These are phyloP conservation scores for Botrytis porri DNA, from an alignment of 2,329 filamentous ascomycete species.

Conservation along the genomic window DNA sequence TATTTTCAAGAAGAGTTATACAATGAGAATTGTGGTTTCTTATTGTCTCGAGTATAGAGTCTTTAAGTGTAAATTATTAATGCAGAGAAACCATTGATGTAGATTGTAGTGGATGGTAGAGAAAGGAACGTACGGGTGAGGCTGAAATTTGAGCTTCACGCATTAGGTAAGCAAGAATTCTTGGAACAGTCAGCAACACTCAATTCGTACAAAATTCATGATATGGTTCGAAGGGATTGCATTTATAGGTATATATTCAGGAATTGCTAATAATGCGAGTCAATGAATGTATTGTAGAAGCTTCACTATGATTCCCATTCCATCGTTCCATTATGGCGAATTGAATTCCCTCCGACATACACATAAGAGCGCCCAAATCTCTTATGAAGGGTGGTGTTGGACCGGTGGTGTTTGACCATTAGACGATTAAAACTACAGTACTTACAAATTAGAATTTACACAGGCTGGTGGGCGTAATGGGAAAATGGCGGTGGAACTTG, in stretches of 20 bases:
- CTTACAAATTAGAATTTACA: background rate
- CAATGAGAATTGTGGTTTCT: background rate
- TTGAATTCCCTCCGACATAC: background rate
- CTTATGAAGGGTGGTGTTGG: too few species aligned
- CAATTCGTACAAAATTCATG: background rate
- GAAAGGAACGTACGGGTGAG: background rate
- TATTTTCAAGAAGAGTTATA: background rate
- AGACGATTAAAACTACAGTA: background rate
- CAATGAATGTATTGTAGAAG: background rate
- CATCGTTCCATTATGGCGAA: background rate
- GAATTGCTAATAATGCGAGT: background rate
- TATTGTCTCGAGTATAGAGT: background rate
- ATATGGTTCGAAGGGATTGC: background rate
- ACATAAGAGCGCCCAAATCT: background rate
- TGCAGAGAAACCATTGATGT: conserved; percentile 15
- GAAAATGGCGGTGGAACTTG: background rate
- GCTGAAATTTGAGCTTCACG: conserved; percentile 12
- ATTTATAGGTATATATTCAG: background rate
- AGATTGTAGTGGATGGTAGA: background rate
- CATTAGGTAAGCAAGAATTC: background rate
- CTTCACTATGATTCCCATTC: background rate
- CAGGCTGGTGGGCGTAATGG: background rate
- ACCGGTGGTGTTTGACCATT: background rate
- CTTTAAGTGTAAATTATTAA: background rate
- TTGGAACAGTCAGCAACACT: conserved; percentile 1